phyloP scores from a whole-genome alignment of 768 basidiomycete species.

The Lentinula sp. region DNA sequence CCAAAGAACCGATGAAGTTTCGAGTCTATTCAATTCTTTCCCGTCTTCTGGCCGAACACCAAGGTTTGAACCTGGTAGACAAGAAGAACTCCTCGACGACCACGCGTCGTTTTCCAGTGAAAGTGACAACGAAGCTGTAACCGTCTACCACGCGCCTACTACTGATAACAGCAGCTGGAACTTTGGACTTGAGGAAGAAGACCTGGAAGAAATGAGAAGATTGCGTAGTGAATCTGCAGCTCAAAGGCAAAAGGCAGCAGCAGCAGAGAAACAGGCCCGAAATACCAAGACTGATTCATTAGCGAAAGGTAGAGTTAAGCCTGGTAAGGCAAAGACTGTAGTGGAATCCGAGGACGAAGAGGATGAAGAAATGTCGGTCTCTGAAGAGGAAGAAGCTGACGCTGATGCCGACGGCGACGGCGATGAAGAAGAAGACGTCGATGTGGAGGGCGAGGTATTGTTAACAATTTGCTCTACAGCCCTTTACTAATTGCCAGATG shows the following conservation, averaged over 20 bases:
- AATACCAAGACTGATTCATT: background rate
- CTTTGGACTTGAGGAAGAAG: background rate
- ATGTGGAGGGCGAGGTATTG: background rate
- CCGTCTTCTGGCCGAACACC: background rate
- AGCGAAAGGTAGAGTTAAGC: background rate
- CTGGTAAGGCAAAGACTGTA: constrained; percentile 1
- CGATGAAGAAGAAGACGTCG: background rate
- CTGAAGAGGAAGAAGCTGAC: background rate
- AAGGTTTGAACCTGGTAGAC: background rate
- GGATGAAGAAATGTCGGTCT: constrained; percentile 1
- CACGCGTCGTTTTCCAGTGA: background rate
- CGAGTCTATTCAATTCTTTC: constrained; percentile 1
- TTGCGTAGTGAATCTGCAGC: constrained; percentile 2
- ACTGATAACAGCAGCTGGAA: background rate
- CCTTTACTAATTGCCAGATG: background rate
- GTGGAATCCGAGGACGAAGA: background rate
- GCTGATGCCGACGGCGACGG: background rate
- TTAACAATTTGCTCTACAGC: background rate
- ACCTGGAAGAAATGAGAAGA: constrained; percentile 5
- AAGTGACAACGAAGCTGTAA: background rate
- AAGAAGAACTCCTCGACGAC: background rate
- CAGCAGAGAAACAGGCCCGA: background rate
- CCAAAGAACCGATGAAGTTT: constrained; percentile 1
- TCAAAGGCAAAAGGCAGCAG: background rate
- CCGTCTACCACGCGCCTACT: background rate